Evolutionary conservation across 345 rosid genomes (phyloP).

Genomic region (Eucalyptus pumila): DNA sequence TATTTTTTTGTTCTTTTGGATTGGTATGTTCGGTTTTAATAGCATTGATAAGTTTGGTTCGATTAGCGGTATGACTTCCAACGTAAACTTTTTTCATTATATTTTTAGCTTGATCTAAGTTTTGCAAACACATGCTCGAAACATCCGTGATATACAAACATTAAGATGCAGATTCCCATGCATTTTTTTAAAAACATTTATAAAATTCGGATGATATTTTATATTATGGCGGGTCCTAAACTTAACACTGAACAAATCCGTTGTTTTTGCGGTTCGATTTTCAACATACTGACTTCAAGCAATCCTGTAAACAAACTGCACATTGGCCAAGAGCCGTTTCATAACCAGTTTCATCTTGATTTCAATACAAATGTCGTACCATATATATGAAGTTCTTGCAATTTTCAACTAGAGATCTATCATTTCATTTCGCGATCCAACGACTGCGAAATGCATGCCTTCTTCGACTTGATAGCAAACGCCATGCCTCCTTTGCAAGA

Average conservation of each 20-base stretch:
- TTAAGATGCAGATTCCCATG: neutral
- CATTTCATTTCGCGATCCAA: neutral
- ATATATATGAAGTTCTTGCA: neutral
- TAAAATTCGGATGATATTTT: neutral
- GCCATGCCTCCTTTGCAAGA: neutral
- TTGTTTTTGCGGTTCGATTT: neutral
- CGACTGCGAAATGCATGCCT: neutral
- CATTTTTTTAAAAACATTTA: accelerated
- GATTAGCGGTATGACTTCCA: too few relatives aligned
- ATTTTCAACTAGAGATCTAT: too few relatives aligned
- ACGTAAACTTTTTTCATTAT: accelerated
- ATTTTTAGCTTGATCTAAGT: too few relatives aligned
- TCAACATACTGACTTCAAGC: neutral
- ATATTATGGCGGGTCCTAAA: neutral
- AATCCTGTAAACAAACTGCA: neutral
- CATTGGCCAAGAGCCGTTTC: neutral
- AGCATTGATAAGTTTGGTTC: too few relatives aligned
- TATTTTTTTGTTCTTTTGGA: too few relatives aligned
- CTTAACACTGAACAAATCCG: neutral
- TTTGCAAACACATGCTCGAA: too few relatives aligned
- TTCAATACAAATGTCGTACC: neutral
- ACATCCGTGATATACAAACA: neutral
- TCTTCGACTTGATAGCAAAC: neutral
- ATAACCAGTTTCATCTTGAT: accelerated
- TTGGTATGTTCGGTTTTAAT: too few relatives aligned